Evolutionary conservation across 768 basidiomycete species (phyloP).

Genomic region (Amanita rubescens): DNA sequence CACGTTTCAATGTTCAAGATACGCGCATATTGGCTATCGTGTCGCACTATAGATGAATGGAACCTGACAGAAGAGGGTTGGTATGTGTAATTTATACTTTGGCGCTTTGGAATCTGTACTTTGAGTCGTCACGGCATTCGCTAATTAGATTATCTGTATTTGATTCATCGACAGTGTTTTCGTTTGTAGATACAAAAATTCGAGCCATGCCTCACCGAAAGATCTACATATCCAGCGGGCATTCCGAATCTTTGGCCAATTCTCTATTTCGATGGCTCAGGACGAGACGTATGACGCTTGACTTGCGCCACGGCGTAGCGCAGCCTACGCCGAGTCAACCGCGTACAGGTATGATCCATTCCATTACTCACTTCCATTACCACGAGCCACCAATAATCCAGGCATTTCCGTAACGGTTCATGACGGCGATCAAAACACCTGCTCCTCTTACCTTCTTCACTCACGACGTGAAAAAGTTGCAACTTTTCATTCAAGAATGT

Average conservation of each 20-base stretch:
- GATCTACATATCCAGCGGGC: slow-evolving; percentile 40
- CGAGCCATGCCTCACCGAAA: slow-evolving; percentile 17
- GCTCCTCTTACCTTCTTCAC: slow-evolving; percentile 39
- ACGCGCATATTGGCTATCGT: slow-evolving; percentile 3
- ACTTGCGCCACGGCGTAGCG: slow-evolving; percentile 19
- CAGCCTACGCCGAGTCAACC: slow-evolving; percentile 25
- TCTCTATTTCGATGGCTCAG: slow-evolving; percentile 55
- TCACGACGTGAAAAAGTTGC: slow-evolving; percentile 39
- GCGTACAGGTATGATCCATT: slow-evolving; percentile 30
- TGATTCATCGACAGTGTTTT: slow-evolving; percentile 32
- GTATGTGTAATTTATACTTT: slow-evolving; percentile 2
- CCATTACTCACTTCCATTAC: not conserved
- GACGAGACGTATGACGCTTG: slow-evolving; percentile 30
- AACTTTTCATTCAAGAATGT: slow-evolving; percentile 43
- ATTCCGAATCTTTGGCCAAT: slow-evolving; percentile 49
- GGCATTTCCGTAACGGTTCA: slow-evolving; percentile 51
- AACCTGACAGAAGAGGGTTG: slow-evolving; percentile 8
- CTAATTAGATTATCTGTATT: not conserved
- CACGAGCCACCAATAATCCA: slow-evolving; percentile 16
- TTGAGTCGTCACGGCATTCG: not conserved
- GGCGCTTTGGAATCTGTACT: not conserved
- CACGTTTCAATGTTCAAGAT: not conserved
- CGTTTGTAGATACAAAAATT: slow-evolving; percentile 34
- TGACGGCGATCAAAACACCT: slow-evolving; percentile 15
- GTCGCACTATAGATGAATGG: slow-evolving; percentile 6